Evolutionary conservation across 108 stramenopile genomes (phyloP).

Genomic region (Nannochloropsis salina): DNA sequence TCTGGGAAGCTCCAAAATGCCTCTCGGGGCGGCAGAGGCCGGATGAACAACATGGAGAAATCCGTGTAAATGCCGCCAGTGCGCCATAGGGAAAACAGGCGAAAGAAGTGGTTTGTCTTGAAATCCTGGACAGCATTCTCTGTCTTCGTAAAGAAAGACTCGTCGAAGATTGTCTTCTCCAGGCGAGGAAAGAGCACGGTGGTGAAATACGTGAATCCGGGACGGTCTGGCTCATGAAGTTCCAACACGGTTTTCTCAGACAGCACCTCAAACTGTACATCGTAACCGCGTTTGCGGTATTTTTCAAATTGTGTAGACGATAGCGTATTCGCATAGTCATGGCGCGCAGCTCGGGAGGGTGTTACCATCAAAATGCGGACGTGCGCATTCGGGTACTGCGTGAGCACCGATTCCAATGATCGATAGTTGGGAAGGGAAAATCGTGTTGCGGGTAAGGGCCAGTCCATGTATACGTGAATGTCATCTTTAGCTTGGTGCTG

Average conservation of each 20-base stretch:
- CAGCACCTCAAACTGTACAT: background rate
- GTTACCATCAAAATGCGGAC: conserved; percentile 1
- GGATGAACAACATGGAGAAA: background rate
- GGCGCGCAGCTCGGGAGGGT: background rate
- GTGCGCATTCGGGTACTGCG: background rate
- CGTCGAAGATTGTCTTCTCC: background rate
- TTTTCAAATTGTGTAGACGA: conserved; percentile 17
- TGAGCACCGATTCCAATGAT: background rate
- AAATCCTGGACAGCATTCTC: conserved; percentile 15
- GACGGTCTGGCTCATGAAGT: background rate
- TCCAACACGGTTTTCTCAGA: background rate
- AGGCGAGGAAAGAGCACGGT: background rate
- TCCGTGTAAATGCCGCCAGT: background rate
- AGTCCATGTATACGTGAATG: conserved; percentile 17
- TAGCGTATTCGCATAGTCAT: conserved; percentile 10
- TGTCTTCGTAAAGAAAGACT: background rate
- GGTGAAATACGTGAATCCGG: background rate
- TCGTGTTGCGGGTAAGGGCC: background rate
- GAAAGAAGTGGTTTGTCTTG: conserved; percentile 15
- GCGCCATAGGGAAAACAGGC: background rate
- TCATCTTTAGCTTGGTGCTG: background rate
- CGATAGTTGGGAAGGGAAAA: conserved; percentile 12
- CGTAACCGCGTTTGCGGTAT: background rate
- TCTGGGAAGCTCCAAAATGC: background rate
- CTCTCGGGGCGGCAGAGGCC: background rate